These are phyloP conservation scores for Suillus paluster DNA, from an alignment of 768 basidiomycete species.

Conservation along the genomic window DNA sequence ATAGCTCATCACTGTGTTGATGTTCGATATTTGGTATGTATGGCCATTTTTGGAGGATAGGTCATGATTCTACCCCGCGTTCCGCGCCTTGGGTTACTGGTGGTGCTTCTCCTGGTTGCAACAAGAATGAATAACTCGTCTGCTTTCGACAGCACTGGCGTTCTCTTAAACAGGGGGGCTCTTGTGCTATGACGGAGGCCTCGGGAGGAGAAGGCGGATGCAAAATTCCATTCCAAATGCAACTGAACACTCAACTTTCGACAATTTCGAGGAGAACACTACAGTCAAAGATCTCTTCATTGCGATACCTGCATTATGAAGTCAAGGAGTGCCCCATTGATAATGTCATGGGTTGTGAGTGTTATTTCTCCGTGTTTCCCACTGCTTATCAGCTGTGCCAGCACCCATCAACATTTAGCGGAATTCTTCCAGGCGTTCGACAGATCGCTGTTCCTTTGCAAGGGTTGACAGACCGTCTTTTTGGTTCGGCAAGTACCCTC, in stretches of 20 bases:
- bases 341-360: not conserved
- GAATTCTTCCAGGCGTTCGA: conserved; percentile 57
- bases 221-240: not conserved
- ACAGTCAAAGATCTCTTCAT: not conserved
- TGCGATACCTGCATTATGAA: too few species aligned
- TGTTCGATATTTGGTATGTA: not conserved
- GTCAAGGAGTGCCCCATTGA: not conserved
- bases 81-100: conserved; percentile 42
- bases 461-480: too few species aligned
- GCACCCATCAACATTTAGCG: conserved; percentile 41
- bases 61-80: too few species aligned
- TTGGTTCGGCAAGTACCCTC: too few species aligned
- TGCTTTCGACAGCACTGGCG: conserved; percentile 34
- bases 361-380: not conserved
- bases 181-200: not conserved
- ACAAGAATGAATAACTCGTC: conserved; percentile 34
- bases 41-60: not conserved
- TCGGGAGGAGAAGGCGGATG: too few species aligned
- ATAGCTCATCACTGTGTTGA: not conserved
- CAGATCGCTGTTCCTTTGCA: too few species aligned
- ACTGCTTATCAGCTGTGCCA: not conserved
- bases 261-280: not conserved
- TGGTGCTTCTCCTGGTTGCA: conserved; percentile 35
- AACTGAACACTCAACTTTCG: not conserved
- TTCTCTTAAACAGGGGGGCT: not conserved